Percentiles rank a stretch among this genome's conserved stretches.
phyloP scores from a whole-genome alignment of 1,139 yeast genomes.

The Nakaseomyces sp. region DNA sequence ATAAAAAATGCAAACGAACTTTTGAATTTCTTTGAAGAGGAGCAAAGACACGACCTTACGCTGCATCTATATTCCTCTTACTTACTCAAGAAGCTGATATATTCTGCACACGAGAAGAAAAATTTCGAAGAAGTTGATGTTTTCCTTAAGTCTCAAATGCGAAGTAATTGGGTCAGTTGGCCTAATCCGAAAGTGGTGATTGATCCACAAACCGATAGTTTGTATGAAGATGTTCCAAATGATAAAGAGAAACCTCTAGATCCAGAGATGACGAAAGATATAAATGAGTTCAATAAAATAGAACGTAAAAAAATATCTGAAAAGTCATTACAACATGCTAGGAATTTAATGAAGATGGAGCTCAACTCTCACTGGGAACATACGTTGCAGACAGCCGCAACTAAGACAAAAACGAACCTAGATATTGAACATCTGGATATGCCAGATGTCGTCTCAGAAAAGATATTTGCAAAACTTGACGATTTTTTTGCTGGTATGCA shows the following conservation, averaged over 20 bases:
- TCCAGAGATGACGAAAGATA: slow-evolving; percentile 1
- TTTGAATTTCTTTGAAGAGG: slow-evolving; percentile 23
- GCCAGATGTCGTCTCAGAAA: slow-evolving; percentile 15
- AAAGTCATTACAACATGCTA: slow-evolving; percentile 20
- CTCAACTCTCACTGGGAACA: slow-evolving; percentile 26
- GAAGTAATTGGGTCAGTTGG: slow-evolving; percentile 30
- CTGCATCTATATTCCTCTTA: slow-evolving; percentile 28
- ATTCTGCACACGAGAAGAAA: slow-evolving; percentile 24
- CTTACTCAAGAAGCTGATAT: slow-evolving; percentile 23
- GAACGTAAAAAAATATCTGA: slow-evolving; percentile 22
- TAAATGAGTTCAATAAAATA: slow-evolving; percentile 1
- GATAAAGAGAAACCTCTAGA: background rate
- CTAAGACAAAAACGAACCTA: slow-evolving; percentile 12
- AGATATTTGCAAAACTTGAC: slow-evolving; percentile 23
- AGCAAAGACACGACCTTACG: slow-evolving; percentile 26
- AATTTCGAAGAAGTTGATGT: slow-evolving; percentile 20
- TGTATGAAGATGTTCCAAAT: slow-evolving; percentile 23
- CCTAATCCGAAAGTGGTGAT: slow-evolving; percentile 25
- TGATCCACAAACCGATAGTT: slow-evolving; percentile 21
- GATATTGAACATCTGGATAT: slow-evolving; percentile 23
- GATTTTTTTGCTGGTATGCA: slow-evolving; percentile 25
- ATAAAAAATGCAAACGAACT: slow-evolving; percentile 23
- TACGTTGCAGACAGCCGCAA: slow-evolving; percentile 16
- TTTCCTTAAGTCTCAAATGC: slow-evolving; percentile 23
- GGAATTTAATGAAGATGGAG: slow-evolving; percentile 23